Conservation (phyloP, 2,329 filamentous ascomycete species). For the Ophiostoma quercus region DNA sequence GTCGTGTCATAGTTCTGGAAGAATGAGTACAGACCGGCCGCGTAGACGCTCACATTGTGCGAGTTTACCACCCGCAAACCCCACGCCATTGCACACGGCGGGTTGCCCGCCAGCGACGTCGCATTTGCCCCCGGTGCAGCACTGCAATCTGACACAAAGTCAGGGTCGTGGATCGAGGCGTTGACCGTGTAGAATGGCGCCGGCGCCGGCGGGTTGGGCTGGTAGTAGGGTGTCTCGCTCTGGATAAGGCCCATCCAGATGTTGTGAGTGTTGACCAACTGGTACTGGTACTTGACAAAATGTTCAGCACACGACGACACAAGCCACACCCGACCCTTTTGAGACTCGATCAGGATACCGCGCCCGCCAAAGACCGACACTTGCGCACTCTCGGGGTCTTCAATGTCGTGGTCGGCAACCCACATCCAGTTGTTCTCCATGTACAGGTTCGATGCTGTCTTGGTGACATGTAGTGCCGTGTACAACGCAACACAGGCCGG, state of each 20-base stretch:
- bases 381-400: conserved; percentile 34
- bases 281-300: conserved; percentile 58
- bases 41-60: conserved; percentile 49
- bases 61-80: conserved; percentile 55
- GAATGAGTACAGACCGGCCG: conserved; percentile 55
- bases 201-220: conserved; percentile 52
- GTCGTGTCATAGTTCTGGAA: conserved; percentile 53
- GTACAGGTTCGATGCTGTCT: conserved; percentile 37
- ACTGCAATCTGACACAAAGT: conserved; percentile 44
- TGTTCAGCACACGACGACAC: conserved; percentile 58
- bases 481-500: conserved; percentile 37
- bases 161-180: conserved; percentile 40
- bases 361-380: conserved; percentile 35
- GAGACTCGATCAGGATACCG: conserved; percentile 37
- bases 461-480: conserved; percentile 42
- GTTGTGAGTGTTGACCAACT: conserved; percentile 52
- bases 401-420: conserved; percentile 49
- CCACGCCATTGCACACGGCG: conserved; percentile 55
- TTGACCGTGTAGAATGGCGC: conserved; percentile 44
- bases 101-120: conserved; percentile 26
- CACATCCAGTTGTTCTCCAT: conserved; percentile 49
- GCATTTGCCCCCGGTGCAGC: conserved; percentile 25
- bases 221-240: conserved; percentile 63
- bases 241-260: conserved; percentile 58
- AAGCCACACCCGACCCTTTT: conserved; percentile 47